Evolutionary conservation across 2,329 filamentous ascomycete species (phyloP), one percentile per base, ranked within the genome.

Genomic region (Graphilbum sp.): DNA sequence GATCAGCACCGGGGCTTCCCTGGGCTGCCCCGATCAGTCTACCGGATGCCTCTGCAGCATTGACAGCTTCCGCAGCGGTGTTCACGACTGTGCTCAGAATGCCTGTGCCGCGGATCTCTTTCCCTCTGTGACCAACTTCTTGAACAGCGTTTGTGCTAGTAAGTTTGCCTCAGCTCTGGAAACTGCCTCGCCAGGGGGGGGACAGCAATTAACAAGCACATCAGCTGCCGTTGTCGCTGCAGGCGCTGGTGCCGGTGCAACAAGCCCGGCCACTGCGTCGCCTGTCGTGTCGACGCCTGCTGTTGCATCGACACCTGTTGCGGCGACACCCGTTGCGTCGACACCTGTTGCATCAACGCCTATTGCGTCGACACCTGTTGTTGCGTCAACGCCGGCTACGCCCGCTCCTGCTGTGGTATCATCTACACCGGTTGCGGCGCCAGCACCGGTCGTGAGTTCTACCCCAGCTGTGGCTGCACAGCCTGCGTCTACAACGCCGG

Each of bases 91-190:
- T 25, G 44, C 46, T 5, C 23, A 16, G 15, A 36, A 23, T 5
- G 31, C 40, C 2, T 48, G 47, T 32, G 45, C 43, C 10, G 21
- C 43, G 4, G 45, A 46, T n/a, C 38, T 46, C 9, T 17, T 38
- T 6, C 27, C 43, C 3, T 30, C 36, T 3, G 43, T 49, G 2
- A 43, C 42, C 35, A 39, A 40, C 38, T 49, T 45, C 25, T 17
- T 48, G 29, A 30, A 30, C 9, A 32, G 36, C 23, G 41, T 48
- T 2, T 49, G 47, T 34, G 43, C 41, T 21, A 44, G 47, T 49
- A 45, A 32, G 47, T 43, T 3, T 18, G 27, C 8, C 23, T 25
- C 12, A n/a, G 23, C 23, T 25, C 27, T 9, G 11, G 15, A 29
- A 29, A 13, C 7, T 19, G 18, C 3, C n/a, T n/a, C 12, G 20